Evolutionary conservation across 2,329 filamentous ascomycete genomes (phyloP).

Genomic region (Xylariales sp.): DNA sequence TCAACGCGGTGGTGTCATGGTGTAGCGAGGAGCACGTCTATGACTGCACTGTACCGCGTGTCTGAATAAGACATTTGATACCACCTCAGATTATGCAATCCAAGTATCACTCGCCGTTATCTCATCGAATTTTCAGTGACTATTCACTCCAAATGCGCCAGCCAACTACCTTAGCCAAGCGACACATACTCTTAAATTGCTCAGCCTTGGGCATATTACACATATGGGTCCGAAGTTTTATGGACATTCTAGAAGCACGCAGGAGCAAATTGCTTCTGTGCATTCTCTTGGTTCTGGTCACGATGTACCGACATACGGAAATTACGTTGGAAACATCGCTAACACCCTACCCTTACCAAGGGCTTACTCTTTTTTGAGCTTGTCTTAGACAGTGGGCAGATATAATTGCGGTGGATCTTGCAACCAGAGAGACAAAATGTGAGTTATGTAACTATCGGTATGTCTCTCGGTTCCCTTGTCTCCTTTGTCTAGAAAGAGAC

Average conservation of each 20-base stretch:
- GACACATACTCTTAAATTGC: too few species aligned
- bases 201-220: neutral
- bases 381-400: slow-evolving; percentile 7
- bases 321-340: slow-evolving; percentile 7
- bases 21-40: too few species aligned
- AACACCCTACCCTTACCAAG: slow-evolving; percentile 4
- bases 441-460: too few species aligned
- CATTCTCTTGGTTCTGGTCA: neutral
- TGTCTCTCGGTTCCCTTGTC: slow-evolving; percentile 4
- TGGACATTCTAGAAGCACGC: too few species aligned
- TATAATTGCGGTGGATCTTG: slow-evolving; percentile 3
- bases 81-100: too few species aligned
- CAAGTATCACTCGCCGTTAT: too few species aligned
- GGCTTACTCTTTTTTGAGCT: slow-evolving; percentile 3
- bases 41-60: neutral
- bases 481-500: neutral
- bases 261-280: too few species aligned
- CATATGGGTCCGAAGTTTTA: neutral
- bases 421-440: too few species aligned
- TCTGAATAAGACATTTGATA: too few species aligned
- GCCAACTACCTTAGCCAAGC: too few species aligned
- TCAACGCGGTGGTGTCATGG: neutral
- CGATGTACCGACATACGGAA: slow-evolving; percentile 6
- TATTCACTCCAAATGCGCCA: neutral
- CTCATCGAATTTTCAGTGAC: neutral